Evolutionary conservation across 495 filamentous ascomycete species (phyloP), one percentile per base, ranked within the genome.

Genomic region (Talaromyces ruber): DNA sequence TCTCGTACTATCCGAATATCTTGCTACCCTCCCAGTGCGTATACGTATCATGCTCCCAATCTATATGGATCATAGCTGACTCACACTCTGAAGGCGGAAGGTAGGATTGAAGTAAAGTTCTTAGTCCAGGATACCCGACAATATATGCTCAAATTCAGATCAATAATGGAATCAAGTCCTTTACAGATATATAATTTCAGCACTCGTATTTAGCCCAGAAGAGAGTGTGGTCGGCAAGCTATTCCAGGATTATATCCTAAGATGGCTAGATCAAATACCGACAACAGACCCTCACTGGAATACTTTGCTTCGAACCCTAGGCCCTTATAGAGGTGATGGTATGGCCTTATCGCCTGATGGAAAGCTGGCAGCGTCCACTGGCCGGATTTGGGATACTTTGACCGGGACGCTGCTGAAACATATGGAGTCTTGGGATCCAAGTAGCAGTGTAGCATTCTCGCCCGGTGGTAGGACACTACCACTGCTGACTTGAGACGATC

Each of bases 111-210:
- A 51, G 45, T 72, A 14, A 45, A 64, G 3, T 34, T 65, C 14
- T 66, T 74, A 22, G 62, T 73, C 26, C 54, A 66, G 54, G 72
- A 79, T 60, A 67, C 66, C 1, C 63, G 32, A 29, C 64, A 70
- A 21, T 72, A 80, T 58, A 63, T 73, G 50, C 66, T 54, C 9
- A 66, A 64, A 16, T 56, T 66, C 39, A 60, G 64, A 22, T 34
- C 14, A 18, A 37, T 66, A 9, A 73, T 78, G 59, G 65, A 77
- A 51, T 63, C 37, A 12, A 55, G 45, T 0, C 74, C 74, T 0
- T 64, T 75, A 29, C 70, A 77, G 56, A 43, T 70, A 24, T 74
- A 76, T 61, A 37, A 24, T 61, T 67, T n/a, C 66, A 25, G 66
- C 70, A 16, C 69, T 76, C 21, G 14, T 72, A 6, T 77, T 76